These are phyloP conservation scores for Tirmania nivea DNA, from an alignment of 495 filamentous ascomycete species.

Conservation along the genomic window DNA sequence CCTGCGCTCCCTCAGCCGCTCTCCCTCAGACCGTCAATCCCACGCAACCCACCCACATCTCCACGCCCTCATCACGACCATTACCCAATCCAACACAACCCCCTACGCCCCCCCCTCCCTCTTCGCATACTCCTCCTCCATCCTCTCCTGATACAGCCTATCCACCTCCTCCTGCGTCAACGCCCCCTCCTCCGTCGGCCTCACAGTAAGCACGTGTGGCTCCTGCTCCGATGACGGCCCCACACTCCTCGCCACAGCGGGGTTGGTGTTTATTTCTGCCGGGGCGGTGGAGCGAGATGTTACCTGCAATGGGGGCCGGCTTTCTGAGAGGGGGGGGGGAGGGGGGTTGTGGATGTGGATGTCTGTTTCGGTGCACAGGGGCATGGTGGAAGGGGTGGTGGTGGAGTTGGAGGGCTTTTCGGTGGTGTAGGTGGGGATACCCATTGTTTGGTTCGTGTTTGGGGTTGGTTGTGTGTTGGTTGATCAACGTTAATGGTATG, in stretches of 20 bases:
- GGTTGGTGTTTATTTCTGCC: background rate
- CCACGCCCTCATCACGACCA: background rate
- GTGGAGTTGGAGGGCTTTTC: conserved; percentile 2
- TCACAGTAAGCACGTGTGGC: background rate
- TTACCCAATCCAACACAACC: background rate
- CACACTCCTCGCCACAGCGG: background rate
- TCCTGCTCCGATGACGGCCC: no score
- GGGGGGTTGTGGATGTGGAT: background rate
- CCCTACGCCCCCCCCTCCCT: conserved; percentile 42
- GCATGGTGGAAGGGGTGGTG: background rate
- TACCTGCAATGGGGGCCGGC: background rate
- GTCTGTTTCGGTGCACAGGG: background rate
- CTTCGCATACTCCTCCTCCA: conserved; percentile 64
- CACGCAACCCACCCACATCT: no score
- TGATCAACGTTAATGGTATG: background rate
- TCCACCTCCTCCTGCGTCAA: conserved; percentile 31
- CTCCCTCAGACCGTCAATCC: no score
- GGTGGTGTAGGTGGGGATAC: conserved; percentile 15
- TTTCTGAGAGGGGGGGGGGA: background rate
- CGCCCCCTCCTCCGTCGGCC: background rate
- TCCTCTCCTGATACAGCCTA: conserved; percentile 43
- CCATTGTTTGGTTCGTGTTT: conserved; percentile 9
- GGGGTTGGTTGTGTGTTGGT: background rate
- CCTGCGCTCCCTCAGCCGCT: no score
- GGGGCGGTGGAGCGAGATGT: background rate